Conservation (phyloP, 768 basidiomycete species). For the Boletus reticulatus region DNA sequence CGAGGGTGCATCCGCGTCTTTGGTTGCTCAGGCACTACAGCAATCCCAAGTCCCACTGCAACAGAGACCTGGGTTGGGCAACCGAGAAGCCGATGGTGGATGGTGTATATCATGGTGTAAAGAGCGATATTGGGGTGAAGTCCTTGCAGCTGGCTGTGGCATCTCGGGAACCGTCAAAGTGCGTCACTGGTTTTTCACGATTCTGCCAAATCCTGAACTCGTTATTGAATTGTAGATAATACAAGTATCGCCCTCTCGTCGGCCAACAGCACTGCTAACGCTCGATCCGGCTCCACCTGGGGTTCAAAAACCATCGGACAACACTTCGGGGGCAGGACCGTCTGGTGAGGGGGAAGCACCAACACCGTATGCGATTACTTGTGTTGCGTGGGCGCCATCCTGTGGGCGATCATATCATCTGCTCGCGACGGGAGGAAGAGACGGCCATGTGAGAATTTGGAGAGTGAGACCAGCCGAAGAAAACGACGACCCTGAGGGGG, state of each 20-base stretch:
- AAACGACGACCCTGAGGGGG: constrained; percentile 41
- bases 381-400: constrained; percentile 90
- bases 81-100: constrained; percentile 83
- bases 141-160: constrained; percentile 78
- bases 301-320: constrained; percentile 17
- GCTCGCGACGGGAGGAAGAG: constrained; percentile 84
- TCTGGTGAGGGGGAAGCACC: constrained; percentile 35
- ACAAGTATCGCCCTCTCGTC: constrained; percentile 65
- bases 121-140: constrained; percentile 92
- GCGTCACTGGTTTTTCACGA: constrained; percentile 6
- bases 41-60: constrained; percentile 41
- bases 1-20: constrained; percentile 54
- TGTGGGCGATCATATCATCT: constrained; percentile 95
- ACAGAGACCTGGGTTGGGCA: constrained; percentile 47
- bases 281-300: constrained; percentile 42
- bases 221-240: constrained; percentile 51
- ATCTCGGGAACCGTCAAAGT: constrained; percentile 77
- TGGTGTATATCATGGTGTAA: constrained; percentile 97
- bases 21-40: constrained; percentile 64
- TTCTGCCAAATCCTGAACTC: background rate
- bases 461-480: constrained; percentile 63
- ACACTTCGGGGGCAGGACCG: constrained; percentile 15
- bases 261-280: constrained; percentile 64
- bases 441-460: constrained; percentile 91
- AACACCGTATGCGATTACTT: constrained; percentile 65